A percentile compares a stretch with the other conserved stretches of the same genome.
These are phyloP conservation scores for Physocladia obscura DNA, from an alignment of 192 early-diverging fungal species.

Conservation along the genomic window DNA sequence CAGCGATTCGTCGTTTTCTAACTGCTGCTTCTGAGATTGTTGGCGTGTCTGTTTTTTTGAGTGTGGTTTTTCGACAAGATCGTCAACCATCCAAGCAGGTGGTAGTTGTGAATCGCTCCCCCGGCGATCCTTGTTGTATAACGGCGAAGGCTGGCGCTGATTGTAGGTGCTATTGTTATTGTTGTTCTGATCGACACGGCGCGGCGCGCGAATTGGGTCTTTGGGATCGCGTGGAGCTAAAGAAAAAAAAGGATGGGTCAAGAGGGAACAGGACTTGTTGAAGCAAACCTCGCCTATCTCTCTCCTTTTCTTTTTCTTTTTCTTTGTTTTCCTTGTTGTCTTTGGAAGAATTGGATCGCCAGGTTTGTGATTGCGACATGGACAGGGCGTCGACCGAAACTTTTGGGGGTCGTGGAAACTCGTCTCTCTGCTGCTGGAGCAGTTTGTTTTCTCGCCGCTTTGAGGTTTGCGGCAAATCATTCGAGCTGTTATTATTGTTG, in stretches of 20 bases:
- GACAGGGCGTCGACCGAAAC: neutral
- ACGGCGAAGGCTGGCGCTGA: neutral
- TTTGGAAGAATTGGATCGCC: no score
- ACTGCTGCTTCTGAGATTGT: neutral
- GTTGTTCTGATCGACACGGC: neutral
- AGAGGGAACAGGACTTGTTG: no score
- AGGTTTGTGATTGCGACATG: no score
- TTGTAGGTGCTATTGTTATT: neutral
- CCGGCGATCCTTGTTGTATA: neutral
- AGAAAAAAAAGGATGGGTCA: neutral
- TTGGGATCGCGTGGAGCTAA: neutral
- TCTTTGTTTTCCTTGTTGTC: no score
- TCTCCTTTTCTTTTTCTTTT: no score
- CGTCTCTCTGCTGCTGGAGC: no score
- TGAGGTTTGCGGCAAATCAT: no score
- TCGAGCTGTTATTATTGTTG: no score
- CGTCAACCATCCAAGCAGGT: conserved; percentile 13
- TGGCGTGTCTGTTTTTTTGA: neutral
- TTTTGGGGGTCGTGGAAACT: conserved; percentile 19
- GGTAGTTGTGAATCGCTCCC: neutral
- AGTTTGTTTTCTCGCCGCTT: no score
- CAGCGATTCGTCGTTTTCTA: neutral
- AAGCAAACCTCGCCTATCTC: no score
- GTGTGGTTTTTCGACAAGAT: no score
- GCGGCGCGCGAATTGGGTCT: neutral